Percentiles rank a stretch among this genome's conserved stretches.
These are phyloP conservation scores for Ailanthus altissimus DNA, from an alignment of 345 rosid genomes.

Conservation along the genomic window DNA sequence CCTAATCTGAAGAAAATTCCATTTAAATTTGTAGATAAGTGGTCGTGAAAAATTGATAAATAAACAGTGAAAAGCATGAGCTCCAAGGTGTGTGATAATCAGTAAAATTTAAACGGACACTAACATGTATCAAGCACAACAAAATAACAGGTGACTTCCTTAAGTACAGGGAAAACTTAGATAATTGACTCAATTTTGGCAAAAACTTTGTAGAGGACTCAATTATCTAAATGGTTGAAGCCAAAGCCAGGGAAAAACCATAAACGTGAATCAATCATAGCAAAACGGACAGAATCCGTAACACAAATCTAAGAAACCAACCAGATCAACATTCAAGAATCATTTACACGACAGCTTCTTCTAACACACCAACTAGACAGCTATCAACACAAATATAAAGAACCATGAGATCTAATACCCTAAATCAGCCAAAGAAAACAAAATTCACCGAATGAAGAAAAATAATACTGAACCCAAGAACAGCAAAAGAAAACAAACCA, in stretches of 20 bases:
- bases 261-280: not conserved
- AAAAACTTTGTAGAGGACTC: not conserved
- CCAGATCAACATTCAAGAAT: not conserved
- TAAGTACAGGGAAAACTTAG: not conserved
- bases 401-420: conserved; percentile 10
- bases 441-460: conserved; percentile 13
- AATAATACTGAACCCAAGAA: not conserved
- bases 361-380: no score
- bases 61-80: not conserved
- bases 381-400: no score
- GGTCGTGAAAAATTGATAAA: not conserved
- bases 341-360: no score
- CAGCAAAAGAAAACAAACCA: conserved; percentile 10
- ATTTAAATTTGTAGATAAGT: not conserved
- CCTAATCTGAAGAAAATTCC: conserved; percentile 63
- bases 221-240: not conserved
- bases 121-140: not conserved
- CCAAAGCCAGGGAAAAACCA: conserved; percentile 7
- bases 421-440: not conserved
- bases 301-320: conserved; percentile 10
- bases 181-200: no score
- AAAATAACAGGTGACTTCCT: not conserved
- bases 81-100: not conserved
- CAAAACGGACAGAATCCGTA: not conserved
- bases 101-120: not conserved